Evolutionary conservation across 345 rosid species (phyloP), one percentile per base, ranked within the genome.

Genomic region (Adansonia digitata): DNA sequence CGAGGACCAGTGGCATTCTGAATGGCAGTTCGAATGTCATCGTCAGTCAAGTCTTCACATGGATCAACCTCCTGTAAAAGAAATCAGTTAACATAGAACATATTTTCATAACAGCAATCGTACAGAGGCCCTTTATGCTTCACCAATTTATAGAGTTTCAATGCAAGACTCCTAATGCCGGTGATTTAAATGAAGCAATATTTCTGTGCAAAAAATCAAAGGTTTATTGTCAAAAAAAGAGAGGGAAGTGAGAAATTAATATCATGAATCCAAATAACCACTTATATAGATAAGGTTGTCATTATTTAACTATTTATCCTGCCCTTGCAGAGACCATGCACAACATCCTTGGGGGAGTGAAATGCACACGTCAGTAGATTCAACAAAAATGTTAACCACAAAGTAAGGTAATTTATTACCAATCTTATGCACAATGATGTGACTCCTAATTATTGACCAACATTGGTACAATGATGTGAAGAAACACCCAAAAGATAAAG

Each of bases 1-100:
- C 75, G 93, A 64, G 97, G 95, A 80, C 97, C 98, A 69, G 94
- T 92, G 51, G 98, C 97, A 86, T 94, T 94, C 85, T 92, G 97
- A 78, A 94, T 94, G 57, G 94, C 97, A 76, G 94, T 94, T 75
- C 88, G 91, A 72, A 94, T 94, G 81, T 92, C 95, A 51, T 88
- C 97, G 63, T 88, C 91, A 56, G 97, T 94, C 87, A 94, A 89
- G 84, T 90, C 94, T 80, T 92, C 94, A 75, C 98, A 94, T 40
- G 97, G 98, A 83, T 94, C 97, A 80, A 94, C 98, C 79, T 92
- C 97, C 97, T 94, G 80, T 75, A 82, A 7, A 45, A 10, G 42
- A 31, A 67, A 63, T 42, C 40, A 71, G 52, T 55, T 13, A 69
- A 40, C 22, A 9, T 51, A 20, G 9, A 35, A 18, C 18, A n/a